Percentiles rank a stretch among this genome's conserved stretches.
phyloP scores from a whole-genome alignment of 116 monocot genomes.

The Cymodocea nodosa region DNA sequence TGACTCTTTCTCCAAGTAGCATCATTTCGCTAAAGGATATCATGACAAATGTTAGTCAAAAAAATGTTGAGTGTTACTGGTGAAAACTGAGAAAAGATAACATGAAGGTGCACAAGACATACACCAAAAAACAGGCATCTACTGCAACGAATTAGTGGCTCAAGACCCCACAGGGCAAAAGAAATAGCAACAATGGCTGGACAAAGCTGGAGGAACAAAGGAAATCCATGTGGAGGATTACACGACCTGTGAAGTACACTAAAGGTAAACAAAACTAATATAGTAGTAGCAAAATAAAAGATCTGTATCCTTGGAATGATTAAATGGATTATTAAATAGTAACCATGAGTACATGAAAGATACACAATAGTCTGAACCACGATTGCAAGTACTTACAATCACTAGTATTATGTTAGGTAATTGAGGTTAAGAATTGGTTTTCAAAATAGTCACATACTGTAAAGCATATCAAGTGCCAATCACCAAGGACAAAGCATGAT shows the following conservation, averaged over 20 bases:
- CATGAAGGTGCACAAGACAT: constrained; percentile 3
- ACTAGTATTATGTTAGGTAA: too few species aligned
- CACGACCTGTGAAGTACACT: constrained; percentile 24
- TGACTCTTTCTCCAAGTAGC: constrained; percentile 80
- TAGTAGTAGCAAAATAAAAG: neutral
- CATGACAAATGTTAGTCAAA: neutral
- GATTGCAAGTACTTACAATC: too few species aligned
- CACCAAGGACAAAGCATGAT: too few species aligned
- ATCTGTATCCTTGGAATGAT: too few species aligned
- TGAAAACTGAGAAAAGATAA: neutral
- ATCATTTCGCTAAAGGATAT: constrained; percentile 35
- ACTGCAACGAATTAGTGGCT: constrained; percentile 40
- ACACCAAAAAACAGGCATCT: constrained; percentile 49
- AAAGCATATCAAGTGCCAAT: too few species aligned
- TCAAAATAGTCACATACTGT: too few species aligned
- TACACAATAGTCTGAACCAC: too few species aligned
- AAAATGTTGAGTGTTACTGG: neutral
- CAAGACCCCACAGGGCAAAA: constrained; percentile 81
- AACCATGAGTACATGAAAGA: too few species aligned
- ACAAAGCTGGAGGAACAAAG: constrained; percentile 27
- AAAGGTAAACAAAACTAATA: neutral
- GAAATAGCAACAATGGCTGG: constrained; percentile 63
- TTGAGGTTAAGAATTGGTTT: too few species aligned
- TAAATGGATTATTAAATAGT: too few species aligned
- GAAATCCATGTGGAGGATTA: constrained; percentile 17